phyloP scores from a whole-genome alignment of 2,329 filamentous ascomycete species.

The Colletotrichum karsti region DNA sequence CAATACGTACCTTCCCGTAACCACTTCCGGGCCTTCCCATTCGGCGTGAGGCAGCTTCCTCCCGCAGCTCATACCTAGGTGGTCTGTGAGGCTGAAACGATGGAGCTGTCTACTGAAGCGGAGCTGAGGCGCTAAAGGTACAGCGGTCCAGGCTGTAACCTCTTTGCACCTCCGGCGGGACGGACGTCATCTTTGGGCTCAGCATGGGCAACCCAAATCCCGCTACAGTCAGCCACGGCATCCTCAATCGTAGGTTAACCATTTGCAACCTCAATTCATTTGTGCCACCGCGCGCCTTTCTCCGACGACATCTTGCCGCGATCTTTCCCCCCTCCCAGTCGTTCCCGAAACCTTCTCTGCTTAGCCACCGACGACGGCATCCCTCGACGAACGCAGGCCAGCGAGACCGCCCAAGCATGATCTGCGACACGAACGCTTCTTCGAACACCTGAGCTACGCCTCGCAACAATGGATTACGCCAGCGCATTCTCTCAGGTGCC shows the following conservation, averaged over 20 bases:
- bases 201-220: slow-evolving; percentile 19
- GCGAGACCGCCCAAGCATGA: slow-evolving; percentile 16
- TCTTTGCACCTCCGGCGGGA: slow-evolving; percentile 3
- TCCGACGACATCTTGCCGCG: neutral
- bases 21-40: no score
- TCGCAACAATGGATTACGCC: slow-evolving; percentile 55
- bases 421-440: slow-evolving; percentile 5
- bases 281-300: neutral
- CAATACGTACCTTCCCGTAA: neutral
- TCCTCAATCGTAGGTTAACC: neutral
- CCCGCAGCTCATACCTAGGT: neutral
- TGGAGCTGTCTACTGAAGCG: neutral
- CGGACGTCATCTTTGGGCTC: slow-evolving; percentile 27
- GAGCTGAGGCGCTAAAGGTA: slow-evolving; percentile 14
- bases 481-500: slow-evolving; percentile 53
- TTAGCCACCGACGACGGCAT: neutral
- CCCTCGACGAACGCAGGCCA: slow-evolving; percentile 1
- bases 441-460: neutral
- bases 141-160: slow-evolving; percentile 18
- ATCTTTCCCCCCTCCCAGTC: neutral
- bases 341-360: neutral
- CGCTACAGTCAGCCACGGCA: slow-evolving; percentile 17
- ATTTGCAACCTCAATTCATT: neutral
- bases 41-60: neutral
- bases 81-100: slow-evolving; percentile 27